These are phyloP conservation scores for Penicillium corylophilum DNA, from an alignment of 2,329 filamentous ascomycete species.

Conservation along the genomic window DNA sequence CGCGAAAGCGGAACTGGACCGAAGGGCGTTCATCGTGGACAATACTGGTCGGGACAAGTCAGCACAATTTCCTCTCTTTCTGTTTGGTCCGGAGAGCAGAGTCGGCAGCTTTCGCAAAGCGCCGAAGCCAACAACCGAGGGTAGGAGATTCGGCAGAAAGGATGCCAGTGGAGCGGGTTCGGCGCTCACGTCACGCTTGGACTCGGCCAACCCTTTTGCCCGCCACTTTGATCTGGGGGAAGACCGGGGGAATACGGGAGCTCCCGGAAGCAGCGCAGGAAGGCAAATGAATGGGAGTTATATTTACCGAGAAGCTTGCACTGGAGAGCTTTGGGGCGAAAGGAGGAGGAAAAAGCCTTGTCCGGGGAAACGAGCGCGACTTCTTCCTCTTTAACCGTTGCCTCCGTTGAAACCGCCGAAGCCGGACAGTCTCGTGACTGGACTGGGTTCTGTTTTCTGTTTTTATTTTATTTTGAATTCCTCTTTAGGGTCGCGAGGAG, in stretches of 20 bases:
- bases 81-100: slow-evolving; percentile 20
- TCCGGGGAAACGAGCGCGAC: slow-evolving; percentile 12
- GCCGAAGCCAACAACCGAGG: slow-evolving; percentile 31
- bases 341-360: slow-evolving; percentile 28
- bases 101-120: slow-evolving; percentile 4
- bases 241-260: slow-evolving; percentile 20
- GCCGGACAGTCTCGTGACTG: slow-evolving; percentile 25
- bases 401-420: slow-evolving; percentile 27
- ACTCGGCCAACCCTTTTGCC: not conserved
- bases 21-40: slow-evolving; percentile 36
- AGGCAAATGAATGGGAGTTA: slow-evolving; percentile 14
- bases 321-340: slow-evolving; percentile 7
- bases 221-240: slow-evolving; percentile 3
- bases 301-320: slow-evolving; percentile 18
- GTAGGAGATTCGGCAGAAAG: slow-evolving; percentile 37
- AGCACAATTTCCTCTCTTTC: slow-evolving; percentile 15
- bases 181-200: not conserved
- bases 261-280: slow-evolving; percentile 14
- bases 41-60: slow-evolving; percentile 14
- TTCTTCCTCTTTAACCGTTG: slow-evolving; percentile 5
- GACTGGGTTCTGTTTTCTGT: not conserved
- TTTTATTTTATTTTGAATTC: slow-evolving; percentile 3
- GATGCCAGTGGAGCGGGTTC: slow-evolving; percentile 11
- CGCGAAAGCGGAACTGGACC: slow-evolving; percentile 42
- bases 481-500: no score